phyloP scores from a whole-genome alignment of 805 yeast species.

The Sugiyamaella mastotermitis region DNA sequence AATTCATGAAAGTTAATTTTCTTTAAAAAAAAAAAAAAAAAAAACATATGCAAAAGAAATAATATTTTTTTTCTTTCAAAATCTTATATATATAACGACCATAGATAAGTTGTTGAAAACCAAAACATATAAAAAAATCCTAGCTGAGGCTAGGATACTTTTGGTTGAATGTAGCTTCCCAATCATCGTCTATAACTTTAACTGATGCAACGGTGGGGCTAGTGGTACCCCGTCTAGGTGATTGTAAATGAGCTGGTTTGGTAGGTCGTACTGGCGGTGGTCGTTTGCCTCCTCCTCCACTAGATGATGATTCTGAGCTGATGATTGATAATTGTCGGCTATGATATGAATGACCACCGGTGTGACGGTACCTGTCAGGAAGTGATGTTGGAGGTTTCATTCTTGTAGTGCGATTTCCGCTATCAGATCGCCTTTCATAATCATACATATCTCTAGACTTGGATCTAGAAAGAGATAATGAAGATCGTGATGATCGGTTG shows the following conservation, averaged over 20 bases:
- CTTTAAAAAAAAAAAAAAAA: no score
- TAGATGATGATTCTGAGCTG: conserved; percentile 14
- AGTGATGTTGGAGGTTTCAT: background rate
- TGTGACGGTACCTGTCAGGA: background rate
- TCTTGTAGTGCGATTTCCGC: background rate
- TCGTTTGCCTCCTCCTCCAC: conserved; percentile 8
- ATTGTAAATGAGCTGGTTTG: conserved; percentile 24
- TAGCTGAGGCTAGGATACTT: conserved; percentile 23
- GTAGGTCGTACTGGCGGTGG: conserved; percentile 17
- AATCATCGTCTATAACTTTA: conserved; percentile 19
- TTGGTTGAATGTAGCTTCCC: conserved; percentile 23
- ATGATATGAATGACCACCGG: conserved; percentile 7
- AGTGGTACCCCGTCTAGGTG: conserved; percentile 18
- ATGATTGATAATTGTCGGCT: conserved; percentile 15
- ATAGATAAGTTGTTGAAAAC: no score
- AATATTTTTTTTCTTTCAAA: background rate
- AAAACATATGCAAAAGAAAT: background rate
- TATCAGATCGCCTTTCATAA: background rate
- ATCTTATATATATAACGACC: background rate
- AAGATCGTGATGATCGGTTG: no score
- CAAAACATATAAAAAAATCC: no score
- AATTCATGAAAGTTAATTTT: no score
- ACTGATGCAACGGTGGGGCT: conserved; percentile 1
- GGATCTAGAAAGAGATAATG: background rate
- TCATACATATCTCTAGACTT: no score